Evolutionary conservation across 495 filamentous ascomycete genomes (phyloP), one percentile per base, ranked within the genome.

Genomic region (Daldinia caldariorum): DNA sequence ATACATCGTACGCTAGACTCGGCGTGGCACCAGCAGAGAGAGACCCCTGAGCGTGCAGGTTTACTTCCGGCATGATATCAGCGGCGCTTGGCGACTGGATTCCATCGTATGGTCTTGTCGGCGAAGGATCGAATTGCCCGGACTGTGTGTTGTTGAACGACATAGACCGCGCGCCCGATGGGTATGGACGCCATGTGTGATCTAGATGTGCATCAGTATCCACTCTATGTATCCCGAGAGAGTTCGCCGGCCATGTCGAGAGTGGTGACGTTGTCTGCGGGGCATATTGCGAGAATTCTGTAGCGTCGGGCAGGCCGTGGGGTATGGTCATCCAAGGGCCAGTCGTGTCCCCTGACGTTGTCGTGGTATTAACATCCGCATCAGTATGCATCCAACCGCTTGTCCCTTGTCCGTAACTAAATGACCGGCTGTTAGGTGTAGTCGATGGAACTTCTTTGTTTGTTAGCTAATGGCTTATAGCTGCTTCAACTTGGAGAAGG

Each of bases 341-440:
- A 63, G 74, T 79, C 58, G 80, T 50, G 37, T 81, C 79, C 49
- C 73, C 72, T 18, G 78, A 70, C 58, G 80, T 78, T 20, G 75
- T 79, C 16, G 60, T 57, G 22, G 76, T 71, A 58, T 64, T 76
- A 4, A 75, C 75, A 38, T 76, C 76, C 37, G 80, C 66, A 10
- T 80, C 80, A n/a, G 78, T 74, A 50, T 81, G 65, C 69, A 81
- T 76, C 83, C 83, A 85, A 69, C 74, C 79, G 26, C 78, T 70
- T 67, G 81, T 73, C 16, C 76, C 74, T n/a, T 80, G 76, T 6
- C 75, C 79, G 64, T 82, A 82, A 57, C 73, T 75, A 61, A 79
- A 82, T 22, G 76, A 39, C 54, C 79, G 77, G 38, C 69, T 59
- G 57, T 62, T 71, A 20, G 80, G 59, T 34, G 74, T 67, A 50